Conservation (phyloP, 1,139 yeast genomes). For the Yamadazyma atlantica region DNA sequence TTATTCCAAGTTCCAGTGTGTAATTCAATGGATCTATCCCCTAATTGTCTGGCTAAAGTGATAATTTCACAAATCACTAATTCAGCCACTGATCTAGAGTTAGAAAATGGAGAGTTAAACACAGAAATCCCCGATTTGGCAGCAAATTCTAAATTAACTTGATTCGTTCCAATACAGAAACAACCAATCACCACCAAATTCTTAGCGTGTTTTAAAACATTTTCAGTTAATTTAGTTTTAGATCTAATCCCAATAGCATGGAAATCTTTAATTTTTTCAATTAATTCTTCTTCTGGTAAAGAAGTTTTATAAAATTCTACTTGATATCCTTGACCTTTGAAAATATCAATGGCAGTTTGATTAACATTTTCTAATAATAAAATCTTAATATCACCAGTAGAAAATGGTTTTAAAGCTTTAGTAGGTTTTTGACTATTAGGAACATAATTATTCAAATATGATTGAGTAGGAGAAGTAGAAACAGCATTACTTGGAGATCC, state of each 20-base stretch:
- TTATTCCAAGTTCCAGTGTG: slow-evolving; percentile 99
- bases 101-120: slow-evolving; percentile 97
- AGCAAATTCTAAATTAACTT: slow-evolving; percentile 90
- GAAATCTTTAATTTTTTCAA: slow-evolving; percentile 88
- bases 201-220: slow-evolving; percentile 78
- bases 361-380: slow-evolving; percentile 90
- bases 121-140: slow-evolving; percentile 94
- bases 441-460: slow-evolving; percentile 46
- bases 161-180: slow-evolving; percentile 99
- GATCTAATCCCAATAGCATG: slow-evolving; percentile 99
- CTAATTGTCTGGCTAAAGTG: slow-evolving; percentile 91
- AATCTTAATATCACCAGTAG: slow-evolving; percentile 90
- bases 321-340: slow-evolving; percentile 90
- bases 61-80: slow-evolving; percentile 94
- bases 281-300: slow-evolving; percentile 87
- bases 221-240: slow-evolving; percentile 84
- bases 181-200: slow-evolving; percentile 92
- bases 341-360: slow-evolving; percentile 83
- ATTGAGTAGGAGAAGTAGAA: slow-evolving; percentile 69
- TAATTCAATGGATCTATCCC: slow-evolving; percentile 94
- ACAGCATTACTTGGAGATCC: slow-evolving; percentile 64
- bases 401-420: slow-evolving; percentile 82
- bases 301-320: slow-evolving; percentile 92
- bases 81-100: slow-evolving; percentile 98
- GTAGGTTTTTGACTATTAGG: slow-evolving; percentile 47